These are phyloP conservation scores for Cyberlindnera bimundalis DNA, from an alignment of 805 yeast species.

Conservation along the genomic window DNA sequence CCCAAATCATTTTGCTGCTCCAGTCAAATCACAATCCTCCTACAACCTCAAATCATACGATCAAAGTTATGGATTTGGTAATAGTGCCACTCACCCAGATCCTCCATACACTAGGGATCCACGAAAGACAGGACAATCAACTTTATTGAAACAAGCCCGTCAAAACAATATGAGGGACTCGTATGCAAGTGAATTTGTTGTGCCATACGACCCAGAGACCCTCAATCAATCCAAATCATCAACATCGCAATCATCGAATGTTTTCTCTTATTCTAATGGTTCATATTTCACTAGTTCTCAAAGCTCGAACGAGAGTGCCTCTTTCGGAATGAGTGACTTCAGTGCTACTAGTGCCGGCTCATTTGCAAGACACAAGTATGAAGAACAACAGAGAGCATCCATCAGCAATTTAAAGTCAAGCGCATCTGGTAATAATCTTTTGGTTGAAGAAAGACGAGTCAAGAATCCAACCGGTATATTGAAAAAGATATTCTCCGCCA, in stretches of 20 bases:
- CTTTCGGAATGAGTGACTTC: conserved; percentile 52
- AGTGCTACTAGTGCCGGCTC: conserved; percentile 92
- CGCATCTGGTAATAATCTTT: conserved; percentile 28
- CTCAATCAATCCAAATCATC: conserved; percentile 28
- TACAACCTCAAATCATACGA: conserved; percentile 16
- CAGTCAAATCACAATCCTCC: conserved; percentile 25
- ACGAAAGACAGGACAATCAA: conserved; percentile 6
- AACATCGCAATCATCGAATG: conserved; percentile 23
- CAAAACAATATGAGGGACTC: conserved; percentile 13
- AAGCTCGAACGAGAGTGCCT: conserved; percentile 36
- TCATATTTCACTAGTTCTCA: conserved; percentile 49
- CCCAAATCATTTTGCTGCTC: conserved; percentile 22
- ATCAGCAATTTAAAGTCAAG: conserved; percentile 17
- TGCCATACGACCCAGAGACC: conserved; percentile 32
- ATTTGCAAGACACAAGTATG: conserved; percentile 66
- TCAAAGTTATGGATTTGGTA: background rate
- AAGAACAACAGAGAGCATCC: conserved; percentile 29
- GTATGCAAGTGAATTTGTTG: conserved; percentile 21
- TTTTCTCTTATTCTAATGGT: conserved; percentile 36
- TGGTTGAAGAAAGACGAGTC: conserved; percentile 24
- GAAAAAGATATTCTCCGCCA: conserved; percentile 20
- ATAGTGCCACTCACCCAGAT: conserved; percentile 6
- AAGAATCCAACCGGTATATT: conserved; percentile 18
- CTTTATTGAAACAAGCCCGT: conserved; percentile 15
- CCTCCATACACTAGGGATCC: conserved; percentile 14